Percentiles rank a stretch among this genome's conserved stretches.
Evolutionary conservation across 2,329 filamentous ascomycete genomes (phyloP).

Genomic region (Colletotrichum sp.): DNA sequence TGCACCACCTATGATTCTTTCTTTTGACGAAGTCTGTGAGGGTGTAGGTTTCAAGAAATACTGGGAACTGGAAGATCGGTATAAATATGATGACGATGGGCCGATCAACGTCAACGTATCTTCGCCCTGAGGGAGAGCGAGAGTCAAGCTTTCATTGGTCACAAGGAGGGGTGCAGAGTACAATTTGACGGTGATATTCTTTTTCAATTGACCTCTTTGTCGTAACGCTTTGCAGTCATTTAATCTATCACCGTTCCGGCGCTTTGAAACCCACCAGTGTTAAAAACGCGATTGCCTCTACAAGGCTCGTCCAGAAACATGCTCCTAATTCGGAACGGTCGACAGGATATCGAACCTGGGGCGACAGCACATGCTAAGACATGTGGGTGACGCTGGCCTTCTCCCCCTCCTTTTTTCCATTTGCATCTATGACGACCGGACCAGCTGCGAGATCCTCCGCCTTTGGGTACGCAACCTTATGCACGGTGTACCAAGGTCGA

Average conservation of each 20-base stretch:
- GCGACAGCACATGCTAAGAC: not conserved
- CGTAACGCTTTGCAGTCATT: not conserved
- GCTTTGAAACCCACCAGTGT: not conserved
- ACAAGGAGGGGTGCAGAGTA: not conserved
- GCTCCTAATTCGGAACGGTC: not conserved
- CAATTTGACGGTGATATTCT: not conserved
- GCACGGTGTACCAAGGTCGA: slow-evolving; percentile 31
- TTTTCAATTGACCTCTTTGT: not conserved
- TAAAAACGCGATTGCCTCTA: too few relatives aligned
- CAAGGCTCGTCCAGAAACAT: not conserved
- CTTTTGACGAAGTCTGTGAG: slow-evolving; percentile 47
- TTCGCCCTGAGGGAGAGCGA: not conserved
- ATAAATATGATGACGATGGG: not conserved
- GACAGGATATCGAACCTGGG: not conserved
- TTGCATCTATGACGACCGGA: not conserved
- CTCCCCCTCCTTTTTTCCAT: not conserved
- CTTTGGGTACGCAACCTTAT: slow-evolving; percentile 33
- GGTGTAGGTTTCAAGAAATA: slow-evolving; percentile 50
- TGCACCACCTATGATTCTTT: slow-evolving; percentile 45
- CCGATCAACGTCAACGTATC: not conserved
- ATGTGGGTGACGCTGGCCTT: not conserved
- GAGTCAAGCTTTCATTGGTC: not conserved
- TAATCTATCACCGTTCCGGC: not conserved
- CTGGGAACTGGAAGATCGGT: slow-evolving; percentile 19
- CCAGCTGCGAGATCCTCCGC: slow-evolving; percentile 23